These are phyloP conservation scores for Rosa lucieae DNA, from an alignment of 306 rosid genomes.

Conservation along the genomic window DNA sequence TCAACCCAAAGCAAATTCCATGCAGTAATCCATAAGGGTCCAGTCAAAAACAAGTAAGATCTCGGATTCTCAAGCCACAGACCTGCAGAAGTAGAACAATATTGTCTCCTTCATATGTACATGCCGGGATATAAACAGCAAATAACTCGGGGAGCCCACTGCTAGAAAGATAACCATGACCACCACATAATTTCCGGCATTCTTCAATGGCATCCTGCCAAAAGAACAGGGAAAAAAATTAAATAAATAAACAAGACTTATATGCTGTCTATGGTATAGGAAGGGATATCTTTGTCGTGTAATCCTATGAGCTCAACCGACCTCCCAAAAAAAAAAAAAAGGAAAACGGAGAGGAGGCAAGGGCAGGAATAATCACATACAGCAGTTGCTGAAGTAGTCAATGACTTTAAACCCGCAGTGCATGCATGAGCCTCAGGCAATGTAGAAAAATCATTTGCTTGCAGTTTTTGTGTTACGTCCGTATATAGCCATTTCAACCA, in stretches of 20 bases:
- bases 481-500: conserved; percentile 90
- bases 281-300: not conserved
- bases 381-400: conserved; percentile 91
- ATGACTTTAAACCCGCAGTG: conserved; percentile 94
- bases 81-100: conserved; percentile 93
- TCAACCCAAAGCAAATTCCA: not conserved
- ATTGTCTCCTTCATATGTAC: conserved; percentile 98
- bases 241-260: not conserved
- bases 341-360: not conserved
- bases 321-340: not conserved
- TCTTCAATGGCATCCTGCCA: conserved; percentile 89
- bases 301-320: not conserved
- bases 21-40: not conserved
- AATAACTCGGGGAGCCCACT: conserved; percentile 97
- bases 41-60: not conserved
- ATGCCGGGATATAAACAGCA: conserved; percentile 94
- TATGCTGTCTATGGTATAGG: not conserved
- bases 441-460: conserved; percentile 76
- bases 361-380: conserved; percentile 46
- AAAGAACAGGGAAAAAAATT: not conserved
- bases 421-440: conserved; percentile 99
- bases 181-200: conserved; percentile 93
- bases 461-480: conserved; percentile 82
- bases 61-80: conserved; percentile 1
- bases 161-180: conserved; percentile 94